Base-by-base conservation (phyloP, 495 filamentous ascomycete genomes). In the Viridothelium virens region DNA sequence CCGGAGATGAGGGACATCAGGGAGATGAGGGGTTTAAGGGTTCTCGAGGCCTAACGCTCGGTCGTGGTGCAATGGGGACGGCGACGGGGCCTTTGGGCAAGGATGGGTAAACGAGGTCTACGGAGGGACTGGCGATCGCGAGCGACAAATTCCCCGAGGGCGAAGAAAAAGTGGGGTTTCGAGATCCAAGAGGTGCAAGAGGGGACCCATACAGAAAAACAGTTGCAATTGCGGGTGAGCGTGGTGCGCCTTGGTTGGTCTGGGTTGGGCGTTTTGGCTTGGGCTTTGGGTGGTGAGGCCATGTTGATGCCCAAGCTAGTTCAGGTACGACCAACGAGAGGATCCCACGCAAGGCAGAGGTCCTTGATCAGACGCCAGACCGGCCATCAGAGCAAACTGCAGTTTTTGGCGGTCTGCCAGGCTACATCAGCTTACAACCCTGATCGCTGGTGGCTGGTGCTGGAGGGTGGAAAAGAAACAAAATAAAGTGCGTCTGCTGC, bases 291-390 rank as follows among this genome's bases (percentile, higher is more conserved):
- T 53, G 11, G 11, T 53, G 48, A 9, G 12, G n/a, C 53, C 18
- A 36, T 59, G 25, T 59, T 59, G 53, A 18, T 59, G 53, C 53
- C 53, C 53, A 59, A 59, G 53, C 53, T 59, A 36, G 25, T 25
- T 25, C 25, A 33, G 53, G 25, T 31, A 11, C 53, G 18, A 14
- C 53, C 53, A 59, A 59, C 53, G 53, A 59, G 53, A 11, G 53
- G 0, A 5, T 59, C 53, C 53, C 53, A 59, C 53, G 53, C 53
- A 33, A 25, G 11, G 5, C 53, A 59, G 31, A 34, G 7, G 5
- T 18, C 11, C 31, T 18, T 7, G 25, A 25, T 25, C 25, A 25
- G 25, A 25, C 25, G 7, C 25, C 25, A n/a, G 25, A 36, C 53
- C 18, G 31, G 53, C 11, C 31, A 36, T 59, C 53, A 7, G 53